Conservation (phyloP, 306 rosid species). For the Trifolium dubium region DNA sequence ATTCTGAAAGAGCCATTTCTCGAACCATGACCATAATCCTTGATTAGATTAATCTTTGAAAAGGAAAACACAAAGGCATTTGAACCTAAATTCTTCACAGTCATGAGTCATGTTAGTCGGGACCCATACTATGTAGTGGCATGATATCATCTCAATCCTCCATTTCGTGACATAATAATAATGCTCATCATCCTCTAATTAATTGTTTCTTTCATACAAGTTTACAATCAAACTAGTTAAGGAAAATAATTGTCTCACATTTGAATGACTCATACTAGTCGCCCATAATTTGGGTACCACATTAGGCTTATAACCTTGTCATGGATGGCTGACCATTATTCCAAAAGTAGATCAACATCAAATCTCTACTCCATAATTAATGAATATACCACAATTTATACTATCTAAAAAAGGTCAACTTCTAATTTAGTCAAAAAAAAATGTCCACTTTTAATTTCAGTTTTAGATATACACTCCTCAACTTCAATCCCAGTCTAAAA, state of each 20-base stretch:
- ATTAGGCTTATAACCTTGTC: slow-evolving; percentile 39
- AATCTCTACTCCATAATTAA: too few species aligned
- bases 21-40: slow-evolving; percentile 51
- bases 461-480: too few species aligned
- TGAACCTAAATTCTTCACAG: slow-evolving; percentile 45
- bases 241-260: slow-evolving; percentile 44
- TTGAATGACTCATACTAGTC: slow-evolving; percentile 39
- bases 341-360: too few species aligned
- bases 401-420: too few species aligned
- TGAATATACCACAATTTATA: too few species aligned
- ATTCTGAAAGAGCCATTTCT: slow-evolving; percentile 51
- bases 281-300: slow-evolving; percentile 50
- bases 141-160: slow-evolving; percentile 38
- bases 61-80: slow-evolving; percentile 47
- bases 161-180: slow-evolving; percentile 39
- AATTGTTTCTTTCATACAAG: slow-evolving; percentile 22
- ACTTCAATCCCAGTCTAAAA: too few species aligned
- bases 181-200: slow-evolving; percentile 40
- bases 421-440: too few species aligned
- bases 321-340: slow-evolving; percentile 34
- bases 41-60: slow-evolving; percentile 53
- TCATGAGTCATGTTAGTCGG: slow-evolving; percentile 50
- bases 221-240: slow-evolving; percentile 24
- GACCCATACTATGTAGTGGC: slow-evolving; percentile 51
- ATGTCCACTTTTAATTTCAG: too few species aligned